phyloP scores from a whole-genome alignment of 805 yeast genomes.

The Teunomyces panamensis region DNA sequence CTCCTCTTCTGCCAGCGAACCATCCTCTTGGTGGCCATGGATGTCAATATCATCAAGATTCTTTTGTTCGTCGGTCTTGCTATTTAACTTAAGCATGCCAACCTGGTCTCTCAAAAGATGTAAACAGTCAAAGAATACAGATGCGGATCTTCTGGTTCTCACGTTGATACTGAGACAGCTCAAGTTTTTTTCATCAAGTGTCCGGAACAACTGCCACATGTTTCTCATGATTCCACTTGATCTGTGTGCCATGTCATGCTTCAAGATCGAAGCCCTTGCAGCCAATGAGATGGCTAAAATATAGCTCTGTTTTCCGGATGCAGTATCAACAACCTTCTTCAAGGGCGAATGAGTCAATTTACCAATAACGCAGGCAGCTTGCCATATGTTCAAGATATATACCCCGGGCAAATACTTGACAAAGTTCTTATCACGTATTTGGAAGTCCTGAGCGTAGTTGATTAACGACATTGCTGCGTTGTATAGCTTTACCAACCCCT shows the following conservation, averaged over 20 bases:
- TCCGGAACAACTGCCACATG: slow-evolving; percentile 83
- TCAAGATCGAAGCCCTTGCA: slow-evolving; percentile 76
- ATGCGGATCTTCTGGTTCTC: slow-evolving; percentile 85
- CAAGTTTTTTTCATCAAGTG: slow-evolving; percentile 54
- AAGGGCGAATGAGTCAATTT: slow-evolving; percentile 76
- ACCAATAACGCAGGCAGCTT: slow-evolving; percentile 81
- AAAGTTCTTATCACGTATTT: slow-evolving; percentile 56
- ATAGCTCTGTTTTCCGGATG: slow-evolving; percentile 68
- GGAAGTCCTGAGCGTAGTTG: slow-evolving; percentile 62
- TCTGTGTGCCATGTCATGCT: slow-evolving; percentile 90
- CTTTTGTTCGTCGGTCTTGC: slow-evolving; percentile 20
- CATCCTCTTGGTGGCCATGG: slow-evolving; percentile 12
- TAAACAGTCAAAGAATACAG: slow-evolving; percentile 87
- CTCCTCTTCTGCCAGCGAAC: slow-evolving; percentile 19
- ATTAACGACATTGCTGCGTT: slow-evolving; percentile 75
- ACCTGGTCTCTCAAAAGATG: slow-evolving; percentile 82
- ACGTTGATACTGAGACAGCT: slow-evolving; percentile 51
- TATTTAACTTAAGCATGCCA: slow-evolving; percentile 71
- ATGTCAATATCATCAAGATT: slow-evolving; percentile 18
- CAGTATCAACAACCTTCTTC: slow-evolving; percentile 61
- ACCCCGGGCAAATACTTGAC: slow-evolving; percentile 81
- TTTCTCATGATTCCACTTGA: slow-evolving; percentile 92
- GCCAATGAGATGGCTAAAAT: slow-evolving; percentile 65
- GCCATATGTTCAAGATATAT: slow-evolving; percentile 83
- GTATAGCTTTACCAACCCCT: slow-evolving; percentile 73